A percentile compares a stretch with the other conserved stretches of the same genome.
These are phyloP conservation scores for Coleophoma eucalyptorum DNA, from an alignment of 2,329 filamentous ascomycete genomes.

Conservation along the genomic window DNA sequence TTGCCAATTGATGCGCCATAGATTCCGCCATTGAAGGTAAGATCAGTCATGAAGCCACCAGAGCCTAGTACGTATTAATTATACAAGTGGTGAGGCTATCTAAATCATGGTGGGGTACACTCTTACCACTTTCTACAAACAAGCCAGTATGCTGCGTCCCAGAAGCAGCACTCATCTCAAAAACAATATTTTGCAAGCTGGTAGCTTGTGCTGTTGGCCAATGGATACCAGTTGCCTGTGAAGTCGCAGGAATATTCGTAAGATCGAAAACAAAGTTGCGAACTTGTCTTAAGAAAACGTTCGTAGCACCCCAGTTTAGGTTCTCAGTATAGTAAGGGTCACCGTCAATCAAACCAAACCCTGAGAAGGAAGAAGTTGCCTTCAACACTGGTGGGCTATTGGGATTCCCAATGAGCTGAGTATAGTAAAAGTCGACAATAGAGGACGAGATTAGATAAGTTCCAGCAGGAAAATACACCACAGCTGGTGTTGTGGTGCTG, in stretches of 20 bases:
- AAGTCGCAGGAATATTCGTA: conserved; percentile 21
- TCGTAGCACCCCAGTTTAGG: conserved; percentile 74
- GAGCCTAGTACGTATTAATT: conserved; percentile 35
- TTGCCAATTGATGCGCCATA: conserved; percentile 58
- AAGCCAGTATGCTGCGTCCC: conserved; percentile 52
- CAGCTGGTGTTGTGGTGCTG: conserved; percentile 42
- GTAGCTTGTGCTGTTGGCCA: conserved; percentile 54
- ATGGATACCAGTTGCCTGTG: conserved; percentile 38
- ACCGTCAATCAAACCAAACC: conserved; percentile 84
- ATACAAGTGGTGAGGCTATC: background rate
- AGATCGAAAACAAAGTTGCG: conserved; percentile 63
- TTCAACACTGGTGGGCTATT: conserved; percentile 64
- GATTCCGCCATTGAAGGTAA: conserved; percentile 57
- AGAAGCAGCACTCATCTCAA: conserved; percentile 45
- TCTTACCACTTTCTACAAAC: conserved; percentile 38
- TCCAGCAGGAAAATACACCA: conserved; percentile 22
- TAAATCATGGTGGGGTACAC: too few species aligned
- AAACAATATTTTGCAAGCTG: conserved; percentile 57
- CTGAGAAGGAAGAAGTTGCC: conserved; percentile 64
- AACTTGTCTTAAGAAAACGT: conserved; percentile 62
- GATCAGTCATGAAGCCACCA: conserved; percentile 56
- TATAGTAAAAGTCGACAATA: conserved; percentile 19
- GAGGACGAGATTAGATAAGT: conserved; percentile 22
- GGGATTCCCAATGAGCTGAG: conserved; percentile 23
- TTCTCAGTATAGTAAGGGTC: conserved; percentile 70